A percentile compares a stretch with the other conserved stretches of the same genome.
phyloP scores from a whole-genome alignment of 345 rosid species.

The Cardamine resedifolia region DNA sequence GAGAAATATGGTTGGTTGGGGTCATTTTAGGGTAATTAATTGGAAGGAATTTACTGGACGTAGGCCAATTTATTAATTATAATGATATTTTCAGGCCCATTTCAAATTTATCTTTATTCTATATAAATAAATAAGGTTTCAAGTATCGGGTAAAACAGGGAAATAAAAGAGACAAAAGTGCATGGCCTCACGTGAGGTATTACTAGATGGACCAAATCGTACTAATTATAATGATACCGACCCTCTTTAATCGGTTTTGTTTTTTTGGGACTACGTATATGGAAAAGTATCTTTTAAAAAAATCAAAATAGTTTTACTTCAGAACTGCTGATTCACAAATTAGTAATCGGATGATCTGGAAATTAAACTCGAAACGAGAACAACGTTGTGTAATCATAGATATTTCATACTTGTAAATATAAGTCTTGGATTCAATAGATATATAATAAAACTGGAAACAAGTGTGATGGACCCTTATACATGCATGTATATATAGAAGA shows the following conservation, averaged over 20 bases:
- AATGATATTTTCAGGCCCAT: no score
- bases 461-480: neutral
- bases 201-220: neutral
- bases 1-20: no score
- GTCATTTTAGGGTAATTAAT: no score
- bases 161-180: constrained; percentile 17
- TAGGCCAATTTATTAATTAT: no score
- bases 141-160: neutral
- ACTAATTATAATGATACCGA: neutral
- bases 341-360: neutral
- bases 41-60: no score
- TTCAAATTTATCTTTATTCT: no score
- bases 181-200: constrained; percentile 20
- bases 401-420: neutral
- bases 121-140: neutral
- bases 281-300: no score
- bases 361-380: neutral
- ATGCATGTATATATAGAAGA: neutral
- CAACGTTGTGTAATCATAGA: neutral
- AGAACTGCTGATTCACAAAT: neutral
- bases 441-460: no score
- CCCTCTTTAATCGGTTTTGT: neutral
- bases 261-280: neutral
- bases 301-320: neutral
- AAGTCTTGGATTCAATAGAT: no score